Conservation (phyloP, 1,284 basidiomycete species). For the Apiotrichum veenhuisii region DNA sequence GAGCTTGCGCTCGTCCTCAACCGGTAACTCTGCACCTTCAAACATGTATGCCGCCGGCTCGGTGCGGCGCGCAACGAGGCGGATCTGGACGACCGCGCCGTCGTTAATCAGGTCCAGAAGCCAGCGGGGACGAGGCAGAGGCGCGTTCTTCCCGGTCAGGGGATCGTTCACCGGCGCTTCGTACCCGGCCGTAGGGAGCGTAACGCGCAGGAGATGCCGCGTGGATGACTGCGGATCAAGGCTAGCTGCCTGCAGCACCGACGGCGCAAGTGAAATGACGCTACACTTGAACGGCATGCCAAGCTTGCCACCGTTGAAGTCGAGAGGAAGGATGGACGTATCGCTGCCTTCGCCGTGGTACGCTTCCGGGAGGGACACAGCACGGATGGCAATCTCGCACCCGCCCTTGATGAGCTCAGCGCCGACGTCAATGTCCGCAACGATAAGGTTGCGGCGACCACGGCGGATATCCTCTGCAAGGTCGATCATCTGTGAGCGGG, state of each 20-base stretch:
- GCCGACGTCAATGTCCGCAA: slow-evolving; percentile 39
- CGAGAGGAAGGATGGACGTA: slow-evolving; percentile 24
- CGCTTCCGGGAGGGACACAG: slow-evolving; percentile 37
- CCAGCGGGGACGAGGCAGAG: slow-evolving; percentile 70
- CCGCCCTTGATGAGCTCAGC: slow-evolving; percentile 31
- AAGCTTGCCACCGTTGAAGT: slow-evolving; percentile 24
- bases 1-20: slow-evolving; percentile 68
- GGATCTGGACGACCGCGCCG: slow-evolving; percentile 62
- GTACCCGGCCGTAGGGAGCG: slow-evolving; percentile 75
- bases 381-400: slow-evolving; percentile 35
- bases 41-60: slow-evolving; percentile 51
- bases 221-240: slow-evolving; percentile 49
- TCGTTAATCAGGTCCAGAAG: slow-evolving; percentile 63
- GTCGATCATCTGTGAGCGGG: slow-evolving; percentile 39
- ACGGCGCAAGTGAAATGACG: slow-evolving; percentile 64
- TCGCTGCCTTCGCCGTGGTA: slow-evolving; percentile 15
- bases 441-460: slow-evolving; percentile 35
- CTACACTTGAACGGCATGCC: slow-evolving; percentile 43
- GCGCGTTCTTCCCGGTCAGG: slow-evolving; percentile 64
- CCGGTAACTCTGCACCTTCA: slow-evolving; percentile 57
- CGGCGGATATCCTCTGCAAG: slow-evolving; percentile 40
- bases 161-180: slow-evolving; percentile 73
- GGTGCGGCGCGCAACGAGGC: slow-evolving; percentile 52
- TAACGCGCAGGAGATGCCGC: slow-evolving; percentile 69
- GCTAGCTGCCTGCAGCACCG: slow-evolving; percentile 66